Conservation (phyloP, 202 grass and related monocot species). For the Hordeum pubiflorum region DNA sequence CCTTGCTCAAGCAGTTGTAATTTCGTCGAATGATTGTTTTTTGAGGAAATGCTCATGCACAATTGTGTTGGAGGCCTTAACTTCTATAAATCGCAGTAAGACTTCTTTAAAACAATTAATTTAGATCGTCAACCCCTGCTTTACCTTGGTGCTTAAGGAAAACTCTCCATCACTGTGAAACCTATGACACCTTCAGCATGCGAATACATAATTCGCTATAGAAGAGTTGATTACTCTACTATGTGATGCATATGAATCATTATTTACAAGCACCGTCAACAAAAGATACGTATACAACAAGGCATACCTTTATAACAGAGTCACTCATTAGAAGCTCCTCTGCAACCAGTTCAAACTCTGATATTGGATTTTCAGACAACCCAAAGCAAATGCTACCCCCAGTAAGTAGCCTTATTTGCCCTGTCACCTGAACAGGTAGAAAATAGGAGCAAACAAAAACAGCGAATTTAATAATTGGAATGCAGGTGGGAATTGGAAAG, state of each 20-base stretch:
- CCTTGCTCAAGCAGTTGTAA: background rate
- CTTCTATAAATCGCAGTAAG: background rate
- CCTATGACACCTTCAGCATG: background rate
- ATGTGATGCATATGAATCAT: background rate
- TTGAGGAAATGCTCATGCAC: background rate
- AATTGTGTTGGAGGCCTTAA: background rate
- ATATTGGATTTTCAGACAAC: slow-evolving; percentile 86
- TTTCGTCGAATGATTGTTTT: background rate
- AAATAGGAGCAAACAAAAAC: slow-evolving; percentile 9
- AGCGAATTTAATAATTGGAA: slow-evolving; percentile 16
- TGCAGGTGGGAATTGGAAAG: background rate
- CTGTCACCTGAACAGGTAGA: slow-evolving; percentile 63
- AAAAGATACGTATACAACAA: background rate
- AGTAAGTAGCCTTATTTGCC: slow-evolving; percentile 85
- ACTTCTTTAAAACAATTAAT: background rate
- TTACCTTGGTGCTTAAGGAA: background rate
- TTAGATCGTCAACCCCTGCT: background rate
- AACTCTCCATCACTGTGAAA: background rate
- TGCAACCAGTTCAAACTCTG: slow-evolving; percentile 96
- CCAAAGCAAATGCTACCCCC: slow-evolving; percentile 96
- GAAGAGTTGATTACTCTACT: background rate
- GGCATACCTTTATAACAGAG: slow-evolving; percentile 85
- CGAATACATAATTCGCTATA: background rate
- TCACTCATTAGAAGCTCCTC: slow-evolving; percentile 99
- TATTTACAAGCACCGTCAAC: background rate